phyloP scores from a whole-genome alignment of 306 rosid genomes.

The Dryas alaskensis region DNA sequence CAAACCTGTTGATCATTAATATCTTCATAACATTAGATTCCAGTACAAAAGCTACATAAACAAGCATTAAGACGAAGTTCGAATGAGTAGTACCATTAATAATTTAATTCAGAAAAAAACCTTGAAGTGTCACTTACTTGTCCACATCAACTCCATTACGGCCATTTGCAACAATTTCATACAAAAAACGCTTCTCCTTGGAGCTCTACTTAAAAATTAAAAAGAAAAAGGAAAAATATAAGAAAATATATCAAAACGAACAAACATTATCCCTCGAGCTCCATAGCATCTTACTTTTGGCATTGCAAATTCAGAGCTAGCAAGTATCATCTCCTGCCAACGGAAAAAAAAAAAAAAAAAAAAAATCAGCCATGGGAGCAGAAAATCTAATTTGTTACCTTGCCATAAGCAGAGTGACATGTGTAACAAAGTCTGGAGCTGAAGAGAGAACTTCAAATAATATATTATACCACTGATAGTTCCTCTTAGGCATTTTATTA shows the following conservation, averaged over 20 bases:
- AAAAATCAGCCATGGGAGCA: slow-evolving; percentile 20
- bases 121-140: slow-evolving; percentile 51
- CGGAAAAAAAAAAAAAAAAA: slow-evolving; percentile 16
- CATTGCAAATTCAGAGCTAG: slow-evolving; percentile 64
- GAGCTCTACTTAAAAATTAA: slow-evolving; percentile 43
- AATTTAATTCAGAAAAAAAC: not conserved
- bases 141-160: slow-evolving; percentile 98
- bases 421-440: no score
- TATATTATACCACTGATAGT: not conserved
- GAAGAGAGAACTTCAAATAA: not conserved
- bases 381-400: not conserved
- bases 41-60: slow-evolving; percentile 12
- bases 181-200: slow-evolving; percentile 73
- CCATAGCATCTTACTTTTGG: slow-evolving; percentile 47
- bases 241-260: not conserved
- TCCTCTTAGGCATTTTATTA: not conserved
- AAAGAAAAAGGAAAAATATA: not conserved
- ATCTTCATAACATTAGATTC: slow-evolving; percentile 24
- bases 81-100: slow-evolving; percentile 1
- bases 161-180: slow-evolving; percentile 98
- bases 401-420: not conserved
- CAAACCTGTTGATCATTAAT: slow-evolving; percentile 64
- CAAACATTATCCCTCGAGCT: not conserved
- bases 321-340: slow-evolving; percentile 88
- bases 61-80: slow-evolving; percentile 4